Evolutionary conservation across 2,329 filamentous ascomycete genomes (phyloP), one percentile per base, ranked within the genome.

Genomic region (Penicillium sp.): DNA sequence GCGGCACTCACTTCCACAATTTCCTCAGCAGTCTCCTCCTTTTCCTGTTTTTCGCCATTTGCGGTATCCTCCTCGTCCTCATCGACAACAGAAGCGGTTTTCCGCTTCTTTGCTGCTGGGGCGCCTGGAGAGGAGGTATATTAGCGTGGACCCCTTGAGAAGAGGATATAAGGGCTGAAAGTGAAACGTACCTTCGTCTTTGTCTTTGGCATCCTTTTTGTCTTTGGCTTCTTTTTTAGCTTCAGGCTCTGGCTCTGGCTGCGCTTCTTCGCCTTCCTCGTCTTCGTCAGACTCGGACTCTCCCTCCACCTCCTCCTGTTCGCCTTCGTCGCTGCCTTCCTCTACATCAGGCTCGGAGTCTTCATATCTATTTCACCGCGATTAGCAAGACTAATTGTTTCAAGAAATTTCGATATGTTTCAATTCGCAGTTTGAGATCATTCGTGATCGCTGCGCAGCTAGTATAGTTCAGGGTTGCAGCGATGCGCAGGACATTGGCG

Each of bases 31-130:
- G 47, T 65, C 11, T 60, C 65, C 12, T 60, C 64, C 22, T 64
- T 61, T 0, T 61, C 63, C 3, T 61, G 60, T 12, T 35, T 17
- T 5, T 58, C 65, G 31, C 67, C 67, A 48, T 62, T 57, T 52
- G 60, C 56, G 17, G 58, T 64, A 22, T 65, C 63, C 45, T 61
- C 64, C 44, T 65, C 41, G 5, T 40, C 57, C 11, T 63, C 58
- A n/a, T 45, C 60, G n/a, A 58, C 60, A 26, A 57, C 55, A n/a
- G 55, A 43, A 12, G 56, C 67, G 14, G 68, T 71, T 64, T 72
- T 71, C 53, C 59, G 69, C 55, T 70, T 71, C 61, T 72, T 72
- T 33, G 69, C 45, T 38, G 62, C 63, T 5, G 68, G 67, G 26
- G 66, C 62, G 26, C 55, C 67, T 67, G 47, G 5, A n/a, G 36